phyloP scores from a whole-genome alignment of 2,329 filamentous ascomycete genomes.

The Exophiala sp. region DNA sequence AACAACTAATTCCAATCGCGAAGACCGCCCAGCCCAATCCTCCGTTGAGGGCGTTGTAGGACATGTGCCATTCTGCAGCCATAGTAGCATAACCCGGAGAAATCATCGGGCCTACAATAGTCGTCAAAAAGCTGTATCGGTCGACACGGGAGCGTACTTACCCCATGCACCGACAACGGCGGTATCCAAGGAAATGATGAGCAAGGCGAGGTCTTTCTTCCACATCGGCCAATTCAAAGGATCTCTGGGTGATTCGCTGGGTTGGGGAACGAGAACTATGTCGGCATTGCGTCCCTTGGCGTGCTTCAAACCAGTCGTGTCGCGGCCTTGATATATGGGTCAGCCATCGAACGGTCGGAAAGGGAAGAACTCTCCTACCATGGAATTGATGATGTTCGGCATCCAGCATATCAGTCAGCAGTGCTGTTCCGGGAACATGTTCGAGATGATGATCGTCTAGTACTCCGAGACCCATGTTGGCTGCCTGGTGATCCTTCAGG shows the following conservation, averaged over 20 bases:
- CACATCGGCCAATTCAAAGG: constrained; percentile 32
- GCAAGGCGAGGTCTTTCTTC: constrained; percentile 41
- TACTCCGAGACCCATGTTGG: constrained; percentile 32
- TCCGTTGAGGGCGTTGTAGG: constrained; percentile 34
- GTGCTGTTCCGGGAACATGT: constrained; percentile 26
- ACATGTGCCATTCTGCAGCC: constrained; percentile 33
- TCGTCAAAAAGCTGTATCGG: background rate
- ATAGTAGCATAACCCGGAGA: constrained; percentile 36
- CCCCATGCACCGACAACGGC: constrained; percentile 36
- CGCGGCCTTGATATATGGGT: constrained; percentile 20
- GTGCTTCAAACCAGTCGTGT: constrained; percentile 31
- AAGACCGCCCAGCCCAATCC: constrained; percentile 35
- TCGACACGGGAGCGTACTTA: background rate
- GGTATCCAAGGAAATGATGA: constrained; percentile 38
- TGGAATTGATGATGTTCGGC: constrained; percentile 19
- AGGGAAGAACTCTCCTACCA: constrained; percentile 3
- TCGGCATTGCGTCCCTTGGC: constrained; percentile 30
- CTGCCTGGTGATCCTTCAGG: background rate
- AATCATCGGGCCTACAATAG: constrained; percentile 34
- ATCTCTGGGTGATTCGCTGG: constrained; percentile 33
- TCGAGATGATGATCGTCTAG: constrained; percentile 31
- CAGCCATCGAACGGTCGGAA: background rate
- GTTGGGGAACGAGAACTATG: constrained; percentile 32
- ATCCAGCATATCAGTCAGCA: constrained; percentile 20
- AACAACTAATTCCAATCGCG: constrained; percentile 32